These are phyloP conservation scores for Dioszegia hungarica DNA, from an alignment of 768 basidiomycete species.

Conservation along the genomic window DNA sequence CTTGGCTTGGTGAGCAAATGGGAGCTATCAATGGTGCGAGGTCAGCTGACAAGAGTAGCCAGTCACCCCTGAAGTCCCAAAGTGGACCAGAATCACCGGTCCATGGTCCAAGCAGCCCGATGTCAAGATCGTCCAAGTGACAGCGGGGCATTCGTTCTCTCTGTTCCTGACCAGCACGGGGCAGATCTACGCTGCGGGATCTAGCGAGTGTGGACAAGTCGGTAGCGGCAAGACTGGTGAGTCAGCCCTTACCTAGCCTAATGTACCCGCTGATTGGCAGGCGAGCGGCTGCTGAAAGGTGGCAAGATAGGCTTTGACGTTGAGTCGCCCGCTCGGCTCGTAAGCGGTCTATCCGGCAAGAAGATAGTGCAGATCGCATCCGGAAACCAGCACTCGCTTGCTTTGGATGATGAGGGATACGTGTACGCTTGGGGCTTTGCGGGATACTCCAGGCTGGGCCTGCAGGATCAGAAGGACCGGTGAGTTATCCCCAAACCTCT, in stretches of 20 bases:
- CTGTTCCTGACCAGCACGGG: constrained; percentile 77
- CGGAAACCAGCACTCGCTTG: constrained; percentile 81
- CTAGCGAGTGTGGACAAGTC: constrained; percentile 85
- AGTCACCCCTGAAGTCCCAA: constrained; percentile 16
- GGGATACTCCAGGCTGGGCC: constrained; percentile 77
- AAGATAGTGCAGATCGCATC: constrained; percentile 76
- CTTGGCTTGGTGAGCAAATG: constrained; percentile 62
- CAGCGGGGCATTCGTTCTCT: constrained; percentile 79
- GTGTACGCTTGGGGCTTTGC: constrained; percentile 44
- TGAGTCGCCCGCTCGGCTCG: constrained; percentile 53
- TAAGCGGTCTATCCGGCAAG: constrained; percentile 66
- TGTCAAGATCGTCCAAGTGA: constrained; percentile 54
- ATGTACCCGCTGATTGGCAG: constrained; percentile 8
- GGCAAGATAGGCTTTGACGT: constrained; percentile 80
- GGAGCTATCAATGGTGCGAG: background rate
- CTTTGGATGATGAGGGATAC: constrained; percentile 61
- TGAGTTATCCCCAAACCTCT: constrained; percentile 46
- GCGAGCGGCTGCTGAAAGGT: constrained; percentile 74
- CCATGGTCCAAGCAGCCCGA: constrained; percentile 38
- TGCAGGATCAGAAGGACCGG: constrained; percentile 57
- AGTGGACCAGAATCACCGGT: constrained; percentile 33
- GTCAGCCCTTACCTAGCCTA: background rate
- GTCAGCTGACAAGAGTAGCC: background rate
- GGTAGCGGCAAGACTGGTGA: constrained; percentile 84
- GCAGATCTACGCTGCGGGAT: constrained; percentile 80